Base-by-base conservation (phyloP, 2,329 filamentous ascomycete genomes). In the Helotiales sp. region DNA sequence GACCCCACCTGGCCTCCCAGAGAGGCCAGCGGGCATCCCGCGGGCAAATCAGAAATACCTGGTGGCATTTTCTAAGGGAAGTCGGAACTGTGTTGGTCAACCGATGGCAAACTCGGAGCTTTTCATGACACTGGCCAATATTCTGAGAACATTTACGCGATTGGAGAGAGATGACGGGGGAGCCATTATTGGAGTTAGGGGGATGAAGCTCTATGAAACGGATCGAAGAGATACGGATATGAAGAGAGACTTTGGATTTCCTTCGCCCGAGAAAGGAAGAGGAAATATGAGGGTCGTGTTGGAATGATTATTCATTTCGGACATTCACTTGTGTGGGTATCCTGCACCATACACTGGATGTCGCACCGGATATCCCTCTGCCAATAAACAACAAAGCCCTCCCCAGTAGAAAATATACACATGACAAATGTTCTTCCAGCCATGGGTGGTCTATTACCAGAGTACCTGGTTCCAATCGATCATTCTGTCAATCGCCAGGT, bases 201-300 rank as follows among this genome's bases (percentile, higher is more conserved):
- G 65, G 2, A 62, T 68, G 61, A 61, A 57, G 55, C 52, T 71
- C 49, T 70, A 22, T 54, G 63, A 70, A 34, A 70, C 69, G 17
- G 68, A 68, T 52, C 37, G 65, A 11, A 57, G 63, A 40, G 69
- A 71, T 65, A 62, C 59, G 43, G 68, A 70, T 59, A 52, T 69
- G 49, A 61, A 26, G 28, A 43, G 59, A 10, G 65, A 69, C 49
- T 52, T 61, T 30, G 68, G 68, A 17, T 63, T 69, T 63, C 63
- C 68, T 10, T 32, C 32, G 5, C 65, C 64, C 1, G 64, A 69
- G 59, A 67, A 57, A 15, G 68, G 68, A 3, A 65, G 68, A 30
- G 68, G 68, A 22, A 58, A 61, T 43, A 64, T 66, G 55, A 60
- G 65, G 43, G 15, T 67, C 52, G 28, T 64, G 6, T 10, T 67